Conservation (phyloP, 192 early-diverging fungal genomes). For the Oehlia diaphana region DNA sequence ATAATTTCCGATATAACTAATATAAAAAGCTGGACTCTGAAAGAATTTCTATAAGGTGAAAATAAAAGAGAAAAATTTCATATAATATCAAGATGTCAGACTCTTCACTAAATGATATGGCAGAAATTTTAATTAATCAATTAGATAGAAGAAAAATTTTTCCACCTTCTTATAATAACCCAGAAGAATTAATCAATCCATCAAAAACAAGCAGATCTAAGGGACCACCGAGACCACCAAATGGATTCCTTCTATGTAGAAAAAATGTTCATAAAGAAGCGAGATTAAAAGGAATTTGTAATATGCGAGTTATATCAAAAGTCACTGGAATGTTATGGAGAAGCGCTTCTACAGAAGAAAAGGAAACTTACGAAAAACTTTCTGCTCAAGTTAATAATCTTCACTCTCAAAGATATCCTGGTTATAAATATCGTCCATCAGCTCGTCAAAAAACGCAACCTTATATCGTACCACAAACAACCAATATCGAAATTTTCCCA, state of each 20-base stretch:
- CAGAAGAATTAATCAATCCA: constrained; percentile 8
- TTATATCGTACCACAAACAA: not conserved
- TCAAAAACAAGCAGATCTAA: not conserved
- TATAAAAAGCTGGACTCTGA: too few relatives aligned
- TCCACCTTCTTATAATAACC: constrained; percentile 1
- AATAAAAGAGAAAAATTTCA: too few relatives aligned
- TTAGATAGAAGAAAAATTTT: not conserved
- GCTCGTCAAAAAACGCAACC: not conserved
- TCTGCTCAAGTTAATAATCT: not conserved
- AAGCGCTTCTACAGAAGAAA: not conserved
- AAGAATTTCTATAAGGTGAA: too few relatives aligned
- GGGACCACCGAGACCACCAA: not conserved
- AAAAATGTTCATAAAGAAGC: constrained; percentile 22
- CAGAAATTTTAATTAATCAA: not conserved
- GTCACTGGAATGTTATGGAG: constrained; percentile 15
- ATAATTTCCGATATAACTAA: too few relatives aligned
- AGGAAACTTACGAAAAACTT: constrained; percentile 12
- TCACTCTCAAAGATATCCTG: not conserved
- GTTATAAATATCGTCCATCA: constrained; percentile 9
- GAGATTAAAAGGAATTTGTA: not conserved
- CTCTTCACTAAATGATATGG: not conserved
- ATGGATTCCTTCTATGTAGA: constrained; percentile 13
- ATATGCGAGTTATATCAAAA: constrained; percentile 15
- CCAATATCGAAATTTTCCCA: too few relatives aligned
- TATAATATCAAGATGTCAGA: too few relatives aligned